phyloP scores from a whole-genome alignment of 2,329 filamentous ascomycete genomes.

The Dactylellina cionopaga region DNA sequence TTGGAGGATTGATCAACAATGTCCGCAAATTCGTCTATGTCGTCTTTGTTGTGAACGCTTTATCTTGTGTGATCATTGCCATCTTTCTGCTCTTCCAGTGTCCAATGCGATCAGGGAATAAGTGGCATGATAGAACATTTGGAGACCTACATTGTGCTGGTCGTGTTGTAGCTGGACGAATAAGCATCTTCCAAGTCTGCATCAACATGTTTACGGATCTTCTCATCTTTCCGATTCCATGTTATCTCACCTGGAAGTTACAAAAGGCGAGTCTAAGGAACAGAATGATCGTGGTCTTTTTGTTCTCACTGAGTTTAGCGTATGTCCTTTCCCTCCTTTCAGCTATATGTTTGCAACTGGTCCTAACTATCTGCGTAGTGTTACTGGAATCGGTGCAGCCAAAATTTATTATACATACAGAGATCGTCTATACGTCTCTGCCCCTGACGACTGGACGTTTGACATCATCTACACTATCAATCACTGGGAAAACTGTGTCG shows the following conservation, averaged over 20 bases:
- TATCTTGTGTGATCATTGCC: conserved; percentile 60
- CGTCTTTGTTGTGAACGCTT: conserved; percentile 60
- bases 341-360: conserved; percentile 1
- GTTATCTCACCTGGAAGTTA: conserved; percentile 61
- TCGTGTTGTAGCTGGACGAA: conserved; percentile 59
- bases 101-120: conserved; percentile 61
- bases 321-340: conserved; percentile 54
- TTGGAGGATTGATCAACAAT: conserved; percentile 60
- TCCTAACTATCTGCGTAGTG: conserved; percentile 56
- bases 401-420: conserved; percentile 62
- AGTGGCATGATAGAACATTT: conserved; percentile 60
- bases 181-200: conserved; percentile 61
- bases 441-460: conserved; percentile 62
- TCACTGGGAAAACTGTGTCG: conserved; percentile 62
- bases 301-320: conserved; percentile 61
- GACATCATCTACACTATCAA: conserved; percentile 62
- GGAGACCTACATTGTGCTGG: conserved; percentile 61
- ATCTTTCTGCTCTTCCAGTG: conserved; percentile 61
- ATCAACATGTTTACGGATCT: conserved; percentile 62
- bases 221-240: conserved; percentile 61
- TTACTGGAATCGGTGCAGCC: conserved; percentile 60
- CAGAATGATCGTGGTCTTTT: conserved; percentile 60
- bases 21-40: conserved; percentile 60
- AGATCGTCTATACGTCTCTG: conserved; percentile 60
- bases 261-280: conserved; percentile 61